phyloP scores from a whole-genome alignment of 805 yeast species.

The Saturnispora sanitii region DNA sequence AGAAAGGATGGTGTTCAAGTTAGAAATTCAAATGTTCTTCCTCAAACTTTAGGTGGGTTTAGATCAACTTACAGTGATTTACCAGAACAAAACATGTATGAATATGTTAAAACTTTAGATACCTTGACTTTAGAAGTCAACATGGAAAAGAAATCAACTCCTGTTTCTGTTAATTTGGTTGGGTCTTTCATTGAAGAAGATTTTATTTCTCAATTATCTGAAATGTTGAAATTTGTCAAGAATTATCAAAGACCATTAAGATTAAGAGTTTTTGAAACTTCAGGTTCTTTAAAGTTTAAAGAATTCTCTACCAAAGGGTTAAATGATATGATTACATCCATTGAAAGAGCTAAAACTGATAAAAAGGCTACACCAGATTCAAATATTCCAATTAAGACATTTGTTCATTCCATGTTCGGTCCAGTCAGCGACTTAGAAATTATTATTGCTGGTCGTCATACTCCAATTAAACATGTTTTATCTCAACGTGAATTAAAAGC shows the following conservation, averaged over 20 bases:
- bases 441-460: conserved; percentile 43
- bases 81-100: neutral
- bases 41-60: conserved; percentile 32
- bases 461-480: conserved; percentile 16
- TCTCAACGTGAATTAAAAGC: conserved; percentile 4
- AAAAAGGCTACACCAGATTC: neutral
- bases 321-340: neutral
- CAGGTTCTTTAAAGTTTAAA: conserved; percentile 1
- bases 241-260: conserved; percentile 6
- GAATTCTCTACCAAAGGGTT: neutral
- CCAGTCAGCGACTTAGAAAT: neutral
- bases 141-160: neutral
- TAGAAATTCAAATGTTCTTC: conserved; percentile 43
- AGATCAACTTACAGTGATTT: conserved; percentile 4
- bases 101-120: conserved; percentile 2
- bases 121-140: neutral
- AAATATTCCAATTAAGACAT: neutral
- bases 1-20: conserved; percentile 31
- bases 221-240: conserved; percentile 21
- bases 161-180: conserved; percentile 38
- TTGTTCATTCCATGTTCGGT: neutral
- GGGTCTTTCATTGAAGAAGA: conserved; percentile 41
- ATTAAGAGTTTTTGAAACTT: conserved; percentile 5
- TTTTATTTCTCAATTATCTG: conserved; percentile 36
- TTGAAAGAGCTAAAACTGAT: neutral